phyloP scores from a whole-genome alignment of 2,329 filamentous ascomycete genomes.

The Pseudofabraea citricarpa region DNA sequence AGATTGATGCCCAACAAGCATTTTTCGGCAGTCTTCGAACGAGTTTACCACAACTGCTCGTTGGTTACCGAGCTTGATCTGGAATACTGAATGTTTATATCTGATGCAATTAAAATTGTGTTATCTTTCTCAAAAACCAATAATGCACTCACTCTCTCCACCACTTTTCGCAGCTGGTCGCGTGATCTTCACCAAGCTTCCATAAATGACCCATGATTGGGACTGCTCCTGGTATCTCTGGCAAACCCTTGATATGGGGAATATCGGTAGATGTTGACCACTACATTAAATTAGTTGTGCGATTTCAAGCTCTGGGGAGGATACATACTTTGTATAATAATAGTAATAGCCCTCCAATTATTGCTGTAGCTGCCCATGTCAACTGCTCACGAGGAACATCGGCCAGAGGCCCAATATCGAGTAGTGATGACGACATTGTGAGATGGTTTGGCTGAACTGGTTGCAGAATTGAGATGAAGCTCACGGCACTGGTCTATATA shows the following conservation, averaged over 20 bases:
- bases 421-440: slow-evolving; percentile 1
- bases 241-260: slow-evolving; percentile 41
- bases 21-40: slow-evolving; percentile 46
- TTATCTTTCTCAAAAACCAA: neutral
- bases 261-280: slow-evolving; percentile 37
- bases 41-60: slow-evolving; percentile 48
- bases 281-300: neutral
- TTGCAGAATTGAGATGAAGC: too few species aligned
- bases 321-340: neutral
- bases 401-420: slow-evolving; percentile 1
- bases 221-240: slow-evolving; percentile 44
- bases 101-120: slow-evolving; percentile 19
- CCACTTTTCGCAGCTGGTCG: slow-evolving; percentile 44
- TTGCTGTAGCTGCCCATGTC: neutral
- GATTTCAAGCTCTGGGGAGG: neutral
- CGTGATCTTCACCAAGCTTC: slow-evolving; percentile 47
- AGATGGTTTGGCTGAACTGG: too few species aligned
- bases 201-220: slow-evolving; percentile 46
- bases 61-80: slow-evolving; percentile 48
- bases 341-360: neutral
- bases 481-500: too few species aligned
- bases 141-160: slow-evolving; percentile 25
- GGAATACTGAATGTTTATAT: slow-evolving; percentile 42
- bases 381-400: slow-evolving; percentile 1
- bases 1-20: slow-evolving; percentile 43